A percentile compares a stretch with the other conserved stretches of the same genome.
These are phyloP conservation scores for Nothomitra cinnamomea DNA, from an alignment of 2,329 filamentous ascomycete genomes.

Conservation along the genomic window DNA sequence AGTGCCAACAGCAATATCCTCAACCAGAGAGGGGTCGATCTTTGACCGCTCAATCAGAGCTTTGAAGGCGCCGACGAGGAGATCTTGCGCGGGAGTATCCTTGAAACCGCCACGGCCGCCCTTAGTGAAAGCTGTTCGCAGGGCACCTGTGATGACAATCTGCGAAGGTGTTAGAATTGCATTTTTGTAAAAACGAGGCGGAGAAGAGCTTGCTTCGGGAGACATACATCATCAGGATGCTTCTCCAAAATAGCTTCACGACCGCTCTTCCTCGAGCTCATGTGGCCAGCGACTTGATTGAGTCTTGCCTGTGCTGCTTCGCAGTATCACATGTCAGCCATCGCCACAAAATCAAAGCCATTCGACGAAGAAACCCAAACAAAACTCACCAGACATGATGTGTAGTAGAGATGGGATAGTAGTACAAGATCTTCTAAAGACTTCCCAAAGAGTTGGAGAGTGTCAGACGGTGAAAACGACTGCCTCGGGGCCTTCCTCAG, in stretches of 20 bases:
- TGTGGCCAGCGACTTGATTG: constrained; percentile 4
- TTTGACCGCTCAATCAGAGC: constrained; percentile 68
- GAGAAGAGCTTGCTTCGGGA: neutral
- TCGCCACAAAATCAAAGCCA: neutral
- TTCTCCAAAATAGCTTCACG: constrained; percentile 44
- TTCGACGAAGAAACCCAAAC: neutral
- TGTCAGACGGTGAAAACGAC: neutral
- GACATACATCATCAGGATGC: constrained; percentile 45
- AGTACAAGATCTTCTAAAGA: neutral
- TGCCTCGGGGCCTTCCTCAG: neutral
- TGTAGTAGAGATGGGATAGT: neutral
- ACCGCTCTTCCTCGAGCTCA: constrained; percentile 17
- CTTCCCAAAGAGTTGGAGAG: neutral
- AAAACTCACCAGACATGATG: neutral
- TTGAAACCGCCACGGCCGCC: constrained; percentile 91
- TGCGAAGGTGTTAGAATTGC: neutral
- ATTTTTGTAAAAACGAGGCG: constrained; percentile 13
- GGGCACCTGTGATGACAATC: constrained; percentile 80
- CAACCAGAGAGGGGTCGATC: constrained; percentile 74
- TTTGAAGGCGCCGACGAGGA: constrained; percentile 70
- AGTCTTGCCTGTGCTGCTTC: constrained; percentile 5
- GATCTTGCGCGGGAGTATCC: constrained; percentile 74
- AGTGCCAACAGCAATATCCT: constrained; percentile 82
- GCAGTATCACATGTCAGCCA: constrained; percentile 3
- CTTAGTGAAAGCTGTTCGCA: constrained; percentile 83